These are phyloP conservation scores for Pestalotiopsis sp. DNA, from an alignment of 2,329 filamentous ascomycete genomes.

Conservation along the genomic window DNA sequence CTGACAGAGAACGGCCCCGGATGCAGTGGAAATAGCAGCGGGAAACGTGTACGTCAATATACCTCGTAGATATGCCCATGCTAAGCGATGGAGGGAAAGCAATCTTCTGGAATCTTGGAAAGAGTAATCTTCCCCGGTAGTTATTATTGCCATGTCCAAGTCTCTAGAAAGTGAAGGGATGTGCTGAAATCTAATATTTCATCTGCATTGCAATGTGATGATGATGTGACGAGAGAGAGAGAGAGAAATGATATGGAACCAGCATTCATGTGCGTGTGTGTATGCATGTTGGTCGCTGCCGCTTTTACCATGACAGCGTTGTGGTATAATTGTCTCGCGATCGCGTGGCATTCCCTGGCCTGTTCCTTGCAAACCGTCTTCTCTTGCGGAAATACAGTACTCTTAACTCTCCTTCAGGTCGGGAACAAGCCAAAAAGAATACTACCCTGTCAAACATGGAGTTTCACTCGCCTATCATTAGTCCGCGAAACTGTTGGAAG, in stretches of 20 bases:
- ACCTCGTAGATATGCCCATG: background rate
- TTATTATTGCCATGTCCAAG: background rate
- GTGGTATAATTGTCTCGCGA: background rate
- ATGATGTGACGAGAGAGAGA: background rate
- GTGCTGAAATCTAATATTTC: background rate
- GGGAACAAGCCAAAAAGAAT: background rate
- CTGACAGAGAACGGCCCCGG: background rate
- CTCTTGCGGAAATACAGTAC: background rate
- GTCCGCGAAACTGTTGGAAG: background rate
- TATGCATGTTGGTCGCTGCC: background rate
- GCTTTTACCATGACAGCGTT: background rate
- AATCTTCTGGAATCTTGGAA: background rate
- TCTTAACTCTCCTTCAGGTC: background rate
- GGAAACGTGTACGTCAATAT: background rate
- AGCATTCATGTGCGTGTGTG: background rate
- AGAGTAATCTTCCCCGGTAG: background rate
- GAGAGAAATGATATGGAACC: background rate
- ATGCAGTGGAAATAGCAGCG: background rate
- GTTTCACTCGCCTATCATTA: background rate
- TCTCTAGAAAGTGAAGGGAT: too few species aligned
- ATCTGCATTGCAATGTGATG: background rate
- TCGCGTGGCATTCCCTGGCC: slow-evolving; percentile 1
- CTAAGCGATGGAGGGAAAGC: slow-evolving; percentile 1
- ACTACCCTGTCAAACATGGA: background rate
- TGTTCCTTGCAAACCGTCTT: background rate